Conservation (phyloP, 345 rosid genomes). For the Salix arbutifolia region DNA sequence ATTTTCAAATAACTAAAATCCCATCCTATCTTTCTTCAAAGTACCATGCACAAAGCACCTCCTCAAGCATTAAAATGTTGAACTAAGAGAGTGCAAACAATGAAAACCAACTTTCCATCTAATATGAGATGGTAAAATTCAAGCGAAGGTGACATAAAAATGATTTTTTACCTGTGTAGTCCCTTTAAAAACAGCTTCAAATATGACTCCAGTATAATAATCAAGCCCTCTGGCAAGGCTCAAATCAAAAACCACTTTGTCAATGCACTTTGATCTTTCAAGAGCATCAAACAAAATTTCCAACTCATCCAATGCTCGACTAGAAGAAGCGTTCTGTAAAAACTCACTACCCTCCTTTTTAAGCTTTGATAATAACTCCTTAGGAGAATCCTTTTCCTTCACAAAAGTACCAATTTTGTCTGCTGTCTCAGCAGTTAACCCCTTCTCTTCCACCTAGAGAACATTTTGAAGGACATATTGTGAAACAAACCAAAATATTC, state of each 20-base stretch:
- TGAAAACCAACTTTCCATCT: too few species aligned
- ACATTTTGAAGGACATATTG: background rate
- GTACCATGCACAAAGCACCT: too few species aligned
- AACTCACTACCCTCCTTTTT: slow-evolving; percentile 55
- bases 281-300: slow-evolving; percentile 78
- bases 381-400: slow-evolving; percentile 69
- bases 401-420: slow-evolving; percentile 74
- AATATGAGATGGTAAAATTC: too few species aligned
- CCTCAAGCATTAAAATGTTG: too few species aligned
- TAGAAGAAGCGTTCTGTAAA: slow-evolving; percentile 52
- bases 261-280: slow-evolving; percentile 63
- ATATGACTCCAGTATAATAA: slow-evolving; percentile 94
- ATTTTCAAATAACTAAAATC: too few species aligned
- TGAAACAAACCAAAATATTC: background rate
- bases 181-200: slow-evolving; percentile 82
- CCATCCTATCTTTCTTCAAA: too few species aligned
- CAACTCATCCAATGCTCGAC: slow-evolving; percentile 67
- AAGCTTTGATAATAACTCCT: slow-evolving; percentile 57
- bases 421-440: slow-evolving; percentile 61
- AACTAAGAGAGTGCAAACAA: too few species aligned
- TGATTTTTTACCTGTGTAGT: slow-evolving; percentile 57
- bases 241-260: slow-evolving; percentile 83
- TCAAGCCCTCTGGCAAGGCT: slow-evolving; percentile 99
- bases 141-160: background rate
- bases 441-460: slow-evolving; percentile 80